A percentile compares a stretch with the other conserved stretches of the same genome.
Conservation (phyloP, 169 alveolate genomes). For the Cryptosporidium felis region DNA sequence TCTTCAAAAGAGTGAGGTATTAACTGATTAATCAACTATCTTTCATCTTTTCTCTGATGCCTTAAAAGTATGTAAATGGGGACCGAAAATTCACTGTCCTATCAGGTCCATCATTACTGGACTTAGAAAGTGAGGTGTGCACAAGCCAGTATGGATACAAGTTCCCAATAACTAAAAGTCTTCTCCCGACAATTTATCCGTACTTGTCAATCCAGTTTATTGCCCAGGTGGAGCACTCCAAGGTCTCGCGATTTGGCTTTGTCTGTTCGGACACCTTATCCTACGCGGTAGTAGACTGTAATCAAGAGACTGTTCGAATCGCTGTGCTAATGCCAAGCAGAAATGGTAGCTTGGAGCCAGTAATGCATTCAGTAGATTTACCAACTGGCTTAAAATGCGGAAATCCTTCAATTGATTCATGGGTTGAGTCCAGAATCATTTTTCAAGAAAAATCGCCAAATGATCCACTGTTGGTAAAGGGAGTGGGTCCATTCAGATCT, state of each 20-base stretch:
- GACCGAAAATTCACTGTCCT: constrained; percentile 58
- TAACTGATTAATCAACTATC: background rate
- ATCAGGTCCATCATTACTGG: constrained; percentile 63
- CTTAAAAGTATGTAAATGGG: constrained; percentile 18
- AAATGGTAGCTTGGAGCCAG: constrained; percentile 9
- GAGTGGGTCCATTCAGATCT: constrained; percentile 58
- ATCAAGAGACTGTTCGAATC: constrained; percentile 43
- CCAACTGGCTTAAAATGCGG: constrained; percentile 70
- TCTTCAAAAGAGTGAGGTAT: background rate
- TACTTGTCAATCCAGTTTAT: constrained; percentile 59
- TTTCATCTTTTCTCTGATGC: background rate
- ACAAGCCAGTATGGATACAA: constrained; percentile 25
- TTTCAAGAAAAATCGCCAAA: constrained; percentile 48
- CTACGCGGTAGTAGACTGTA: constrained; percentile 57
- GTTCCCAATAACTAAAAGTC: constrained; percentile 37
- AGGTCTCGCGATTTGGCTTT: constrained; percentile 57
- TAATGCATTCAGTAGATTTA: constrained; percentile 23
- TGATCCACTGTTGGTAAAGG: constrained; percentile 42
- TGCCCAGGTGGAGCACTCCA: constrained; percentile 51
- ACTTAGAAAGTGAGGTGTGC: constrained; percentile 18
- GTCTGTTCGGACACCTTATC: constrained; percentile 59
- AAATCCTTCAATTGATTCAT: constrained; percentile 52
- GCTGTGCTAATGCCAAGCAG: constrained; percentile 20
- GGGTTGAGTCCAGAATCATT: constrained; percentile 58
- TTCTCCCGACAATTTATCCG: constrained; percentile 66